Conservation (phyloP, 2,329 filamentous ascomycete genomes). For the Parascedosporium putredinis region DNA sequence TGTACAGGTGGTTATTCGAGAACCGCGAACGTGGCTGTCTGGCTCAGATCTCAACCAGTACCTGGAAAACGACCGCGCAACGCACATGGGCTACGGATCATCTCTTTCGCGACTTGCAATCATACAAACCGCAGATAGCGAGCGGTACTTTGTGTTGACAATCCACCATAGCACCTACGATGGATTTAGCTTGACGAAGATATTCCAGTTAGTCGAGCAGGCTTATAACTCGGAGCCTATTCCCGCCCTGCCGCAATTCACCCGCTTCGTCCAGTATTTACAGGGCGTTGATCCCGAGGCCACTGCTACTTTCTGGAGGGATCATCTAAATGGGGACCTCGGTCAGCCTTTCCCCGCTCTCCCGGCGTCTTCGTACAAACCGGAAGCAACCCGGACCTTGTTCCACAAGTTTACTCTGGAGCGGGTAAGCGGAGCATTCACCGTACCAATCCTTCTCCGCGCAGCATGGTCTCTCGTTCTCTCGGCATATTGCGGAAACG, state of each 20-base stretch:
- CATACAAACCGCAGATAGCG: not conserved
- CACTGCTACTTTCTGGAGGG: too few relatives aligned
- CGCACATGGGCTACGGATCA: not conserved
- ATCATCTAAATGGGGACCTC: too few relatives aligned
- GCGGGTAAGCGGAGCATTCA: slow-evolving; percentile 4
- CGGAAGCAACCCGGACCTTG: too few relatives aligned
- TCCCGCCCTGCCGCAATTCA: not conserved
- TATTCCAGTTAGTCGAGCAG: not conserved
- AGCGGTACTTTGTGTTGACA: not conserved
- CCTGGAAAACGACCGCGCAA: not conserved
- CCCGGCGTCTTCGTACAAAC: not conserved
- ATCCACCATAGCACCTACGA: not conserved
- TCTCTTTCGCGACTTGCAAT: not conserved
- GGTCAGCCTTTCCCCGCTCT: too few relatives aligned
- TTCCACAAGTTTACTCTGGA: too few relatives aligned
- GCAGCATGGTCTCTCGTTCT: slow-evolving; percentile 18
- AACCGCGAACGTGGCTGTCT: not conserved
- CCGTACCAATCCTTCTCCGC: slow-evolving; percentile 14
- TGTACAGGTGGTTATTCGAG: not conserved
- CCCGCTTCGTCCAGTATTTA: too few relatives aligned
- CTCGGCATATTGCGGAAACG: slow-evolving; percentile 10
- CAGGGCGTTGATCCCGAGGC: too few relatives aligned
- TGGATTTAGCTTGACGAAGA: not conserved
- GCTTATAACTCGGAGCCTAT: not conserved
- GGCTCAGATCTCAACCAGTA: not conserved